Evolutionary conservation across 192 early-diverging fungal species (phyloP).

Genomic region (Backusella mclennaniae): DNA sequence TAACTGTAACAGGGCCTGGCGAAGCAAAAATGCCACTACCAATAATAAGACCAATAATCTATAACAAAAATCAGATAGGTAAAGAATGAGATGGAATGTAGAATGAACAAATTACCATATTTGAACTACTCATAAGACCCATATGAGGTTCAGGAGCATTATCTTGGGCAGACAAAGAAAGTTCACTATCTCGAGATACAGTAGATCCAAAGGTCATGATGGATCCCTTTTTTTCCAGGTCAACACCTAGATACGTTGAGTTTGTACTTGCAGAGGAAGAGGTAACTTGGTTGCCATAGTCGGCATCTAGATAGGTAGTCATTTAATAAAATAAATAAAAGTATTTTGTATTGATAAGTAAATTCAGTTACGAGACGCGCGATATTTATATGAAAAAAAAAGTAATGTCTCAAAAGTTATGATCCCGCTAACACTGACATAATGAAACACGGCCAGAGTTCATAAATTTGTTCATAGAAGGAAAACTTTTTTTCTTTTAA

Average conservation of each 20-base stretch:
- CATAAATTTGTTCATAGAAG: not conserved
- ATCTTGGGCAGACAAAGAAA: not conserved
- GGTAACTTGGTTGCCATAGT: not conserved
- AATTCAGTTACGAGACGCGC: not conserved
- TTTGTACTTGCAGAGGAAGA: not conserved
- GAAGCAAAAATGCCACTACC: conserved; percentile 82
- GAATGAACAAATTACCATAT: conserved; percentile 23
- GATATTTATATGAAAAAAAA: not conserved
- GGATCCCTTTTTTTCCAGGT: not conserved
- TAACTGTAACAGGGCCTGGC: conserved; percentile 63
- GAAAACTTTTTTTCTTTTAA: not conserved
- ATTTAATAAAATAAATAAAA: not conserved
- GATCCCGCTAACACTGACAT: not conserved
- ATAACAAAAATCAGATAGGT: not conserved
- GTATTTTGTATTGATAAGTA: not conserved
- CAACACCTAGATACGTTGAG: not conserved
- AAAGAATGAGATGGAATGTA: not conserved
- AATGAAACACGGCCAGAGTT: not conserved
- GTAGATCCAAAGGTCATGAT: not conserved
- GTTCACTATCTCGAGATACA: no score
- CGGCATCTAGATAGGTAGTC: not conserved
- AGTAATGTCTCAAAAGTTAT: not conserved
- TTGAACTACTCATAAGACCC: conserved; percentile 28
- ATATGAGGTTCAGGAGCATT: conserved; percentile 25
- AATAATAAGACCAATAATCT: conserved; percentile 71